Evolutionary conservation across 495 filamentous ascomycete genomes (phyloP).

Genomic region (Podospora bellae-mahoneyi): DNA sequence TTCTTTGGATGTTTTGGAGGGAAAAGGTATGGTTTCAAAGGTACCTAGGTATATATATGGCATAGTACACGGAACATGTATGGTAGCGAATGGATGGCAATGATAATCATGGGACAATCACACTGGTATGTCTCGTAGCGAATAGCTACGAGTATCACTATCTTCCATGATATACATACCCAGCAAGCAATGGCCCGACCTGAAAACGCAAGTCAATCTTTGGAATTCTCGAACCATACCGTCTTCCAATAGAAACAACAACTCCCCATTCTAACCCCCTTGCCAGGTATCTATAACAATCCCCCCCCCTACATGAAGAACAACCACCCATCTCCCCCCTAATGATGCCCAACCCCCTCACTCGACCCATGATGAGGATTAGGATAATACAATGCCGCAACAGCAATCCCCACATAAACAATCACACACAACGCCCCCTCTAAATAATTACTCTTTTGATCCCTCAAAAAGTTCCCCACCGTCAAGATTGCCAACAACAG

Average conservation of each 20-base stretch:
- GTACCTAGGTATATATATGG: not conserved
- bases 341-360: conserved; percentile 18
- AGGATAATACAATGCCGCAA: conserved; percentile 61
- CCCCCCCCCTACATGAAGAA: not conserved
- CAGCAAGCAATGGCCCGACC: too few relatives aligned
- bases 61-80: not conserved
- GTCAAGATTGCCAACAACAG: conserved; percentile 86
- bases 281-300: too few relatives aligned
- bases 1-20: not conserved
- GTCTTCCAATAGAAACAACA: not conserved
- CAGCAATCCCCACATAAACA: conserved; percentile 62
- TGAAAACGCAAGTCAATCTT: too few relatives aligned
- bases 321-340: not conserved
- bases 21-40: not conserved
- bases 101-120: too few relatives aligned
- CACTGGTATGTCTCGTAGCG: too few relatives aligned
- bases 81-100: not conserved
- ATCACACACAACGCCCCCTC: conserved; percentile 75
- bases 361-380: conserved; percentile 36
- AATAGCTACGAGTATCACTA: too few relatives aligned
- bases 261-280: not conserved
- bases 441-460: conserved; percentile 77
- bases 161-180: too few relatives aligned
- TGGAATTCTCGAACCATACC: too few relatives aligned
- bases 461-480: conserved; percentile 74